Base-by-base conservation (phyloP, 2,329 filamentous ascomycete species). In the Thermomyces lanuginosus region DNA sequence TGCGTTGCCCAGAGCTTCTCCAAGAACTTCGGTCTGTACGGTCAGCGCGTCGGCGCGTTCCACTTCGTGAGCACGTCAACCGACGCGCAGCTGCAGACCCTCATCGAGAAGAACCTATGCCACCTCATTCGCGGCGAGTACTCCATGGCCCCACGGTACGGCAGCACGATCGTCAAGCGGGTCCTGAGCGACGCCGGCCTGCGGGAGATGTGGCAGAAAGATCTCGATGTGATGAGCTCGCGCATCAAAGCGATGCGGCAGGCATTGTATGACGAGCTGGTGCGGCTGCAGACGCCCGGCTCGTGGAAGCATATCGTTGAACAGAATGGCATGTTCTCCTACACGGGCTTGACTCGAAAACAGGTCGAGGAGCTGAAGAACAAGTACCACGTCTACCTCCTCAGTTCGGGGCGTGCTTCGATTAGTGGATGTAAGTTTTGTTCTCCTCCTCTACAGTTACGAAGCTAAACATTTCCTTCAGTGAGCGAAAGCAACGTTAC, bases 241-340 rank as follows among this genome's bases (percentile, higher is more conserved):
- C 77, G 86, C 41, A 93, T 95, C 60, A 92, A 82, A 42, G 64
- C 66, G 40, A 95, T 93, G 86, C 77, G 86, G 39, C 70, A 72
- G 47, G 72, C 69, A 3, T 63, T 95, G 35, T 72, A 82, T 34
- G 58, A 62, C 29, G 84, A 86, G 61, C 71, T 95, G 6, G 81
- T 92, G 55, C 71, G 76, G 45, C 65, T 91, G 28, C 69, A 70
- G 29, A 92, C 86, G 0, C 86, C 86, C 0, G 86, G 86, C 19
- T 79, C 72, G n/a, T 95, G 89, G 86, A 83, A 86, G 51, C 86
- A 95, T 60, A 92, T 95, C 51, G 89, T 84, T 24, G 80, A 92
- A 44, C 86, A 54, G 48, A 53, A 47, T 45, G 86, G 86, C 60
- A 95, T 93, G 86, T 93, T 93, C 61, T 86, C 77, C 51, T 93